Conservation (phyloP, 2,329 filamentous ascomycete species). For the Verticillium nonalfalfae region DNA sequence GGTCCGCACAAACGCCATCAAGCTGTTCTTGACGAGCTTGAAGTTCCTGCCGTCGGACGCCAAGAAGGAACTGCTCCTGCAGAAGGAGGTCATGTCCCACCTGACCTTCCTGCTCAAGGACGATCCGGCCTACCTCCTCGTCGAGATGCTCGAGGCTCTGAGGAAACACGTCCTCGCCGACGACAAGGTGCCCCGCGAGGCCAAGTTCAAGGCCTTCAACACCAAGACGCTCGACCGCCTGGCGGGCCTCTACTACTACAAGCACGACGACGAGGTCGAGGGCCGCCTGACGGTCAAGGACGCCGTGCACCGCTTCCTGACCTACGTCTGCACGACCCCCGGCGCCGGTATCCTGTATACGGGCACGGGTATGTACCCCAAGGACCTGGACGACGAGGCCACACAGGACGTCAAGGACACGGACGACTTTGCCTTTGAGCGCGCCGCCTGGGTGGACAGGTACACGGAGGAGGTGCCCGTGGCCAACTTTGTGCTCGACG, state of each 20-base stretch:
- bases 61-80: conserved; percentile 73
- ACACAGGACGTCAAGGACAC: conserved; percentile 29
- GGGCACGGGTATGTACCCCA: conserved; percentile 80
- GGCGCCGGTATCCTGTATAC: conserved; percentile 69
- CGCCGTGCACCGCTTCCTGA: conserved; percentile 68
- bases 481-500: conserved; percentile 71
- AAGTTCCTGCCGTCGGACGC: conserved; percentile 70
- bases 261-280: conserved; percentile 37
- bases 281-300: conserved; percentile 50
- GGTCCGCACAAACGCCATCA: conserved; percentile 74
- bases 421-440: conserved; percentile 61
- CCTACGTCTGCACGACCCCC: conserved; percentile 67
- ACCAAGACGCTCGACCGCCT: conserved; percentile 68
- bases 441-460: conserved; percentile 62
- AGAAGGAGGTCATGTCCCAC: conserved; percentile 77
- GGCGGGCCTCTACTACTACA: conserved; percentile 61
- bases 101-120: conserved; percentile 72
- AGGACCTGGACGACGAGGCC: conserved; percentile 50
- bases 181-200: conserved; percentile 61
- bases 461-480: conserved; percentile 63
- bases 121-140: conserved; percentile 69
- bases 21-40: conserved; percentile 73
- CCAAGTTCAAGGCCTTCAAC: conserved; percentile 72
- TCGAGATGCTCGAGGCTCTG: conserved; percentile 67
- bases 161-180: conserved; percentile 70